Evolutionary conservation across 176 grass and related monocot species (phyloP).

Genomic region (Musa acuminata): DNA sequence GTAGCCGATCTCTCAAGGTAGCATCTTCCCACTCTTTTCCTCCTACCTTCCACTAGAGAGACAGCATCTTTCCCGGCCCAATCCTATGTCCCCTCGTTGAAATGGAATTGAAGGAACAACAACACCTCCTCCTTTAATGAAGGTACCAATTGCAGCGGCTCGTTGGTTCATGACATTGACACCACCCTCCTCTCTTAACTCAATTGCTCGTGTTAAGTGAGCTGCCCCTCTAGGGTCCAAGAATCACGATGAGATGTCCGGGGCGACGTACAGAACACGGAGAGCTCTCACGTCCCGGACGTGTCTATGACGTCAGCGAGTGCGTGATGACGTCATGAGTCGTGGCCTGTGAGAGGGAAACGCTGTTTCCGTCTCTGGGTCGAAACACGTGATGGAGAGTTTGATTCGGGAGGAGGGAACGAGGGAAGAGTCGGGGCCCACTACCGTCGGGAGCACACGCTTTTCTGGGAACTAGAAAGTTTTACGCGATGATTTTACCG

Average conservation of each 20-base stretch:
- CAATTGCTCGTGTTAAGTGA: neutral
- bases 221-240: no score
- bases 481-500: neutral
- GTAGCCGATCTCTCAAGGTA: neutral
- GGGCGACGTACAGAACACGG: no score
- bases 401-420: neutral
- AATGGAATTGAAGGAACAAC: neutral
- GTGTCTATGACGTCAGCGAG: no score
- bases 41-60: conserved; percentile 1
- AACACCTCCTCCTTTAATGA: neutral
- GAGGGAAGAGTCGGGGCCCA: neutral
- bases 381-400: neutral
- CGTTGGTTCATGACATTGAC: no score
- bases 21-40: neutral
- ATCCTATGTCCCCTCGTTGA: neutral
- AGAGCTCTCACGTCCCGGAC: no score
- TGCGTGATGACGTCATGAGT: neutral
- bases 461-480: neutral
- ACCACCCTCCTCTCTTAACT: neutral
- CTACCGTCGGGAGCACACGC: neutral
- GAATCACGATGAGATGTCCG: no score
- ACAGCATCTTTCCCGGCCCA: conserved; percentile 12
- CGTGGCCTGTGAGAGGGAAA: neutral
- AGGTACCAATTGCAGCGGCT: neutral
- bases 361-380: neutral